Evolutionary conservation across 2,329 filamentous ascomycete genomes (phyloP).

Genomic region (Chaetoscypha palmicola): DNA sequence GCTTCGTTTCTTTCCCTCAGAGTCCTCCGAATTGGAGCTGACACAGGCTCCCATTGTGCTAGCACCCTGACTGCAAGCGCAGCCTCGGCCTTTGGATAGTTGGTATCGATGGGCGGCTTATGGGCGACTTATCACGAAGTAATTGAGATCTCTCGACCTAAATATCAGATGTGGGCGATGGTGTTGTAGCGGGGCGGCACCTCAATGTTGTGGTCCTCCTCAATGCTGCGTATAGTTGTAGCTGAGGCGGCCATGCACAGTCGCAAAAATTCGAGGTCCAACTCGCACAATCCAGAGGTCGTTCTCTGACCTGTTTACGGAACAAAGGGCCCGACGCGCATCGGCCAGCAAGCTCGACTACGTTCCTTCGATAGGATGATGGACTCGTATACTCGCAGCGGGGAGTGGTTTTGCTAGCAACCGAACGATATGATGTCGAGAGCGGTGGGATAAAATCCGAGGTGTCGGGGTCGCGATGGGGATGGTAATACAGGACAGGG

Average conservation of each 20-base stretch:
- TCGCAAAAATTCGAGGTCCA: background rate
- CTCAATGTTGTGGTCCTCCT: slow-evolving; percentile 1
- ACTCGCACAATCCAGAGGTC: background rate
- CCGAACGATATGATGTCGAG: background rate
- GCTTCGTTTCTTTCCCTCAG: slow-evolving; percentile 91
- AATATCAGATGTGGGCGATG: no score
- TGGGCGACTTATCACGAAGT: background rate
- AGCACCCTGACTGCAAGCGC: slow-evolving; percentile 24
- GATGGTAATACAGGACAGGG: no score
- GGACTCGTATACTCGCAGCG: background rate
- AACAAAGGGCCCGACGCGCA: background rate
- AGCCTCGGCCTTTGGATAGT: slow-evolving; percentile 18
- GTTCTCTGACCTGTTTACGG: background rate
- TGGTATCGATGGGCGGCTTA: background rate
- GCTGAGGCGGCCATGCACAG: slow-evolving; percentile 14
- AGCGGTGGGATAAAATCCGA: background rate
- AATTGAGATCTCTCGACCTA: no score
- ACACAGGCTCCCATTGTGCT: slow-evolving; percentile 83
- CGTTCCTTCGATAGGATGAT: background rate
- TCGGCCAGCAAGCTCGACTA: background rate
- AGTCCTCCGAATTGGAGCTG: slow-evolving; percentile 75
- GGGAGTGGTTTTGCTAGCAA: background rate
- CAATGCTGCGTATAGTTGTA: slow-evolving; percentile 7
- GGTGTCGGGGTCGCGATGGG: background rate
- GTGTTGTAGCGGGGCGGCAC: background rate